phyloP scores from a whole-genome alignment of 495 filamentous ascomycete genomes.

The Penicillium ochrochloron region DNA sequence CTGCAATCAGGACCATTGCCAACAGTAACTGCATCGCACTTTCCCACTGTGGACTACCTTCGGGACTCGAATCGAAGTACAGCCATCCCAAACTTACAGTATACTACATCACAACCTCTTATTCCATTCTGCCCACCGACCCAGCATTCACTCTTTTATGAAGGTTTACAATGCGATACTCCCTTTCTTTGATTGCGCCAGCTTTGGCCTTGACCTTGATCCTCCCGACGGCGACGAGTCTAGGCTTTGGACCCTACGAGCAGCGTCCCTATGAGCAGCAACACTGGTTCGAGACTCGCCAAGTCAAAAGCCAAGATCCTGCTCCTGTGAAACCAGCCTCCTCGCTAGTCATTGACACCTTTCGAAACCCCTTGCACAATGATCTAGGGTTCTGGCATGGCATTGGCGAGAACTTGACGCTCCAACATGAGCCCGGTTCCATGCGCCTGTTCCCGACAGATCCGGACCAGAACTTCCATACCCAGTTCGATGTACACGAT shows the following conservation, averaged over 20 bases:
- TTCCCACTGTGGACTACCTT: background rate
- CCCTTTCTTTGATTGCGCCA: background rate
- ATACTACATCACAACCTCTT: background rate
- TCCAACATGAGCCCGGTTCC: conserved; percentile 52
- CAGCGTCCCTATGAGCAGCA: conserved; percentile 1
- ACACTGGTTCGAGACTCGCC: conserved; percentile 18
- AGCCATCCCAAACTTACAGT: background rate
- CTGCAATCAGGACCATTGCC: background rate
- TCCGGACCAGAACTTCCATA: conserved; percentile 71
- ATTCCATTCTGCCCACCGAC: background rate
- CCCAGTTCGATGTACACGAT: conserved; percentile 57
- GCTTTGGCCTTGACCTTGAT: conserved; percentile 8
- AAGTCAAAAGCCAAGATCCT: background rate
- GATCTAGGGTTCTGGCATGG: conserved; percentile 75
- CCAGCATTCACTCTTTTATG: conserved; percentile 1
- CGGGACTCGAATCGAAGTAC: background rate
- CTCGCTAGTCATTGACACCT: conserved; percentile 69
- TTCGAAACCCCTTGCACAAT: conserved; percentile 59
- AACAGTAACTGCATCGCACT: background rate
- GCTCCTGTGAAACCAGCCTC: conserved; percentile 9
- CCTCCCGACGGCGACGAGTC: conserved; percentile 5
- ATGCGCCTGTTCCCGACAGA: conserved; percentile 67
- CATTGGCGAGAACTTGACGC: conserved; percentile 60
- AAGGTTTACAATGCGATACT: conserved; percentile 3
- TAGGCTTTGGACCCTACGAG: conserved; percentile 7